Evolutionary conservation across 2,329 filamentous ascomycete genomes (phyloP).

Genomic region (Neurospora sp.): DNA sequence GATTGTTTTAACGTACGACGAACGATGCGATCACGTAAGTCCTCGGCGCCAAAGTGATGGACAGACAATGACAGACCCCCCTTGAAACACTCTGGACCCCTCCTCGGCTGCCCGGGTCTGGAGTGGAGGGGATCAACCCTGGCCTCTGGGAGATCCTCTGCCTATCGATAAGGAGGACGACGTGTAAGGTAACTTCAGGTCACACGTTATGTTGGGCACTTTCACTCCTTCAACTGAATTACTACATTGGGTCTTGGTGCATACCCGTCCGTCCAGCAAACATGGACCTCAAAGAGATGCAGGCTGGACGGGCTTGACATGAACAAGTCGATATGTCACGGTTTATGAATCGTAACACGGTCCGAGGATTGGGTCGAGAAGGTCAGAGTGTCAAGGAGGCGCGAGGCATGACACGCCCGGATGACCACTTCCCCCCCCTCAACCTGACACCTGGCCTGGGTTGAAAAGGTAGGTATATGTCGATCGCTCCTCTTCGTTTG

Average conservation of each 20-base stretch:
- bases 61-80: neutral
- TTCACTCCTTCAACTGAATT: neutral
- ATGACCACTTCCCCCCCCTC: neutral
- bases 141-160: neutral
- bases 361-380: neutral
- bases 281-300: neutral
- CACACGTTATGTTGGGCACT: neutral
- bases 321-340: neutral
- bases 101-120: neutral
- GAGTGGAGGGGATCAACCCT: neutral
- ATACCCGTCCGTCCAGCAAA: neutral
- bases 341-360: neutral
- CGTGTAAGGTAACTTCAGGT: too few relatives aligned
- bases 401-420: neutral
- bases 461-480: neutral
- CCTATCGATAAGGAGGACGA: neutral
- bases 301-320: neutral
- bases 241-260: neutral
- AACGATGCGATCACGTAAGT: neutral
- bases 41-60: neutral
- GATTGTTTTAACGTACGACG: neutral
- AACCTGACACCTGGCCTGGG: neutral
- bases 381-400: neutral
- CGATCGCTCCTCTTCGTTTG: neutral
- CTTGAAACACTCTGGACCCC: neutral